Percentiles rank a stretch among this genome's conserved stretches.
Conservation (phyloP, 257 asterid species). For the Ilex aquifolium region DNA sequence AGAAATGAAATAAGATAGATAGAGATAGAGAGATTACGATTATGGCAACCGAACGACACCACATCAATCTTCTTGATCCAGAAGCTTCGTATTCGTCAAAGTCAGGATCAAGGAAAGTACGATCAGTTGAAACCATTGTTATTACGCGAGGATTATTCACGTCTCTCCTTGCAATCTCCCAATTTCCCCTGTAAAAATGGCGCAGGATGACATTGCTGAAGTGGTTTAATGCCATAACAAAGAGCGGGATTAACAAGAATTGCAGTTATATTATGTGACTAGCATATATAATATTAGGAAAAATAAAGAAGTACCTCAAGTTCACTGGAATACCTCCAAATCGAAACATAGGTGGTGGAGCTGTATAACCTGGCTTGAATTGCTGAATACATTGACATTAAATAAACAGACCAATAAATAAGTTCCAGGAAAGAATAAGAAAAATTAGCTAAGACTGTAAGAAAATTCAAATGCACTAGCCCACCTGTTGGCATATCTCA, state of each 20-base stretch:
- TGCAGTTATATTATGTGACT: not conserved
- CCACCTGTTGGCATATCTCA: conserved; percentile 96
- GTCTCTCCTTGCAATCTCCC: conserved; percentile 87
- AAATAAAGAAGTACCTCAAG: conserved; percentile 45
- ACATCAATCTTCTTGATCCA: conserved; percentile 64
- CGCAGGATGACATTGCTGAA: conserved; percentile 10
- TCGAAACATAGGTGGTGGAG: conserved; percentile 87
- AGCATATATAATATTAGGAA: not conserved
- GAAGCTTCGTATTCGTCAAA: conserved; percentile 57
- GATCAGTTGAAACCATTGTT: conserved; percentile 74
- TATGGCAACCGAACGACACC: conserved; percentile 70
- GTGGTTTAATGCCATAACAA: not conserved
- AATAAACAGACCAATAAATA: not conserved
- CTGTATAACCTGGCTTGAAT: conserved; percentile 87
- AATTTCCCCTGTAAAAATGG: conserved; percentile 63
- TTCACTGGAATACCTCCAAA: conserved; percentile 76
- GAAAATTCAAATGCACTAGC: conserved; percentile 9
- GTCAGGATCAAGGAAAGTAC: conserved; percentile 39
- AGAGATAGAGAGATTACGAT: conserved; percentile 46
- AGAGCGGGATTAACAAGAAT: not conserved
- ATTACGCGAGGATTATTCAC: conserved; percentile 61
- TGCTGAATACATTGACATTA: conserved; percentile 38
- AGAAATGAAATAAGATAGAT: conserved; percentile 7
- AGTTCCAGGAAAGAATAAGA: not conserved
- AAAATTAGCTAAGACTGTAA: not conserved